phyloP scores from a whole-genome alignment of 2,329 filamentous ascomycete species.

The Fusarium piperis region DNA sequence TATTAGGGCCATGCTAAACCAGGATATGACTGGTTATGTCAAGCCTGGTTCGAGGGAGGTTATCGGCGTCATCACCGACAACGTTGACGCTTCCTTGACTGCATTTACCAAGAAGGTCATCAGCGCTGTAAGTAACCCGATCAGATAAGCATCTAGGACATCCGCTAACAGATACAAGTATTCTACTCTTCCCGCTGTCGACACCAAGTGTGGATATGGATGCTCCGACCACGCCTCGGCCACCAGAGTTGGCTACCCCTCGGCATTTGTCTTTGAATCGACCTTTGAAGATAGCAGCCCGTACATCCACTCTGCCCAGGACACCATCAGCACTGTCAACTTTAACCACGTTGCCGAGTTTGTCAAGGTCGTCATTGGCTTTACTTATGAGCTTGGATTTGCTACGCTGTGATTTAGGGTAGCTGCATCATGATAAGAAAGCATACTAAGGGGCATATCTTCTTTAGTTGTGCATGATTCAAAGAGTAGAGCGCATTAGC shows the following conservation, averaged over 20 bases:
- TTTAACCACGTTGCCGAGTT: conserved; percentile 75
- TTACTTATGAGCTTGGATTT: conserved; percentile 65
- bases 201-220: conserved; percentile 63
- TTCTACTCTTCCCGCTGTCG: conserved; percentile 52
- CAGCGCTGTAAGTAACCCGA: conserved; percentile 25
- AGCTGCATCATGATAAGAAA: neutral
- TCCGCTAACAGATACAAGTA: conserved; percentile 36
- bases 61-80: conserved; percentile 54
- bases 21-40: conserved; percentile 56
- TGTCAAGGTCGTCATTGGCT: conserved; percentile 60
- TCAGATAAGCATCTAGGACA: no score
- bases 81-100: conserved; percentile 48
- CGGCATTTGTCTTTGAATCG: conserved; percentile 71
- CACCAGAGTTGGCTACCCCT: conserved; percentile 71
- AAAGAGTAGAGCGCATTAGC: neutral
- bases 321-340: conserved; percentile 74
- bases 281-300: conserved; percentile 69
- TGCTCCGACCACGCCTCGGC: conserved; percentile 74
- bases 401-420: conserved; percentile 19
- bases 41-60: conserved; percentile 41
- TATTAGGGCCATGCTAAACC: conserved; percentile 55
- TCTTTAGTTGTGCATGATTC: neutral
- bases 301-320: conserved; percentile 78
- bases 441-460: neutral
- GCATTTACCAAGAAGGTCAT: conserved; percentile 52